Percentiles rank a stretch among this genome's conserved stretches.
Evolutionary conservation across 1,284 basidiomycete genomes (phyloP).

Genomic region (Acaromyces ingoldii): DNA sequence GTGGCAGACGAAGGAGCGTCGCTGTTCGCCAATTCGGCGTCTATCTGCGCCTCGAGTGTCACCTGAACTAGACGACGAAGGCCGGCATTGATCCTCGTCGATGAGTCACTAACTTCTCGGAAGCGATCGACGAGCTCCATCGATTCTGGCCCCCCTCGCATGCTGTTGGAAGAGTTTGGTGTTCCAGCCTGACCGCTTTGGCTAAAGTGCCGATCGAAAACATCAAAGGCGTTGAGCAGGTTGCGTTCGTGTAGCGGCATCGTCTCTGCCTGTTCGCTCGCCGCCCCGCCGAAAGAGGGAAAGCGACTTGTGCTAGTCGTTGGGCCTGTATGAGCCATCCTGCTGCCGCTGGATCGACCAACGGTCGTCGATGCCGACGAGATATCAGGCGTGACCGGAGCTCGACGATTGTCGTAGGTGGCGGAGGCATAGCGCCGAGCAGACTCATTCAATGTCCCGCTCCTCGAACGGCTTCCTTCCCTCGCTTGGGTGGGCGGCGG

Average conservation of each 20-base stretch:
- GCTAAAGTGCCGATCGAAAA: slow-evolving; percentile 26
- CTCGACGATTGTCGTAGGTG: too few relatives aligned
- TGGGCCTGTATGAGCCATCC: neutral
- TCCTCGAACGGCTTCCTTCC: too few relatives aligned
- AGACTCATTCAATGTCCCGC: too few relatives aligned
- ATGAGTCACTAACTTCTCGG: slow-evolving; percentile 17
- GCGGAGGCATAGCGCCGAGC: too few relatives aligned
- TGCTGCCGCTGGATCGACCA: neutral
- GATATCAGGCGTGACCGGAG: too few relatives aligned
- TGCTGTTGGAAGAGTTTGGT: neutral
- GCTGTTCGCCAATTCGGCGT: slow-evolving; percentile 20
- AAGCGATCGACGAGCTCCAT: slow-evolving; percentile 25
- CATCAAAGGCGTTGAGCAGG: slow-evolving; percentile 21
- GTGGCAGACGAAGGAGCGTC: neutral
- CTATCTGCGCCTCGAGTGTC: slow-evolving; percentile 23
- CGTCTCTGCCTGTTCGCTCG: neutral
- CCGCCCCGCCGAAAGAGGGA: neutral
- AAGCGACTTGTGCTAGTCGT: slow-evolving; percentile 2
- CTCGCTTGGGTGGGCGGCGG: too few relatives aligned
- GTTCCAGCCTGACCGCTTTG: neutral
- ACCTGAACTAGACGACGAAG: slow-evolving; percentile 15
- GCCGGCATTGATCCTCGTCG: slow-evolving; percentile 31
- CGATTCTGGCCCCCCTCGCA: slow-evolving; percentile 8
- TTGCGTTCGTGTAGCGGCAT: slow-evolving; percentile 20
- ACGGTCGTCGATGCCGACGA: too few relatives aligned